Evolutionary conservation across 208 protist species (phyloP), one percentile per base, ranked within the genome.

Genomic region (Acanthamoeba royreba): DNA sequence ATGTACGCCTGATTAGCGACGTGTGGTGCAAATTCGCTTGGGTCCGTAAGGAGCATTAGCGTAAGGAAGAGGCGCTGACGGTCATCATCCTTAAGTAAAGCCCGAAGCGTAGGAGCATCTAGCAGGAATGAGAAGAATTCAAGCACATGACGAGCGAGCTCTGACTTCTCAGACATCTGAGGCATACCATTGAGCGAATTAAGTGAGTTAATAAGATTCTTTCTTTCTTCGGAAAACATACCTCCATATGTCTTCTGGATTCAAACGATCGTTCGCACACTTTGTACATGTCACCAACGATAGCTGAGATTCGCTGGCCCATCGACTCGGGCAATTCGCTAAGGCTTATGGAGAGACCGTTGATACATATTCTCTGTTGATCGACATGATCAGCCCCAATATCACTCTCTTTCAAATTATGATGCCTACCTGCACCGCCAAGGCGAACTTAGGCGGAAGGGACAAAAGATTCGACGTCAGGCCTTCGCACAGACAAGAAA

Each of bases 61-160:
- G 79, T 88, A 38, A 63, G 43, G 49, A 88, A 88, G 42, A 88
- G 43, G 4, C 79, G 79, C 45, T 88, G 79, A 31, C 79, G 79
- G 79, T 88, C 79, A 43, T 88, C 79, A 33, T 88, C 79, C 79
- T 88, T 88, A 38, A 88, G 79, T 15, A 19, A 19, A 4, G 25
- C 15, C 43, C 47, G 8, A 19, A 88, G 25, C n/a, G 47, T 58
- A 11, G 79, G 43, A 15, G 79, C 43, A 19, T 88, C 79, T n/a
- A 88, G 38, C 15, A 88, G 49, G 49, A 52, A 52, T 40, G 79
- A 52, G 31, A 63, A 52, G 31, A 88, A 88, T 31, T 88, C 79
- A 33, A 88, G 79, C 49, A 61, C 45, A 58, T 88, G 79, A 46
- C 79, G 79, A 17, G 79, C 79, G 17, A 88, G 13, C 49, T 88